A percentile compares a stretch with the other conserved stretches of the same genome.
Evolutionary conservation across 768 basidiomycete genomes (phyloP).

Genomic region (Naganishia friedmannii): DNA sequence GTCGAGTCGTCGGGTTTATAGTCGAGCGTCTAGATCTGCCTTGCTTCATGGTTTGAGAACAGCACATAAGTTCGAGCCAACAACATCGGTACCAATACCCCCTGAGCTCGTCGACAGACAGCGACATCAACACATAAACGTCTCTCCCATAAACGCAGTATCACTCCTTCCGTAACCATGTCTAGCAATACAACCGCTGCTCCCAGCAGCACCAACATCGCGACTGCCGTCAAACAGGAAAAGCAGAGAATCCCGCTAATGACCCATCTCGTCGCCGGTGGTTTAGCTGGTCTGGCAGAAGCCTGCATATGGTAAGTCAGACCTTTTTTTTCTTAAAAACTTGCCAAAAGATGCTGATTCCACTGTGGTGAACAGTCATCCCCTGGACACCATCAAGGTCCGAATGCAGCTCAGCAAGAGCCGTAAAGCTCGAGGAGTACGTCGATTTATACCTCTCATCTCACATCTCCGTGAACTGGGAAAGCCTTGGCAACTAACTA

Average conservation of each 20-base stretch:
- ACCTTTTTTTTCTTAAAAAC: too few relatives aligned
- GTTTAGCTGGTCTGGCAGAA: constrained; percentile 88
- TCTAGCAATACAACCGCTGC: constrained; percentile 9
- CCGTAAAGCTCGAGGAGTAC: constrained; percentile 73
- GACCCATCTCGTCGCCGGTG: constrained; percentile 85
- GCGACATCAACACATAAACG: too few relatives aligned
- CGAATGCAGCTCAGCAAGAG: constrained; percentile 97
- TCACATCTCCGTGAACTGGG: neutral
- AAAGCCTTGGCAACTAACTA: constrained; percentile 16
- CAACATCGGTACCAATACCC: neutral
- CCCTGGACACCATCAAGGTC: constrained; percentile 98
- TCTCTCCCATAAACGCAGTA: too few relatives aligned
- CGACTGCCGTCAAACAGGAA: neutral
- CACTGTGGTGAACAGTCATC: constrained; percentile 67
- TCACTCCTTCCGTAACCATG: too few relatives aligned
- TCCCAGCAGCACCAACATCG: neutral
- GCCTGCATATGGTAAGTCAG: constrained; percentile 60
- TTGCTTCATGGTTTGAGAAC: too few relatives aligned
- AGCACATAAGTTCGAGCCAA: neutral
- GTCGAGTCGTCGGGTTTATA: neutral
- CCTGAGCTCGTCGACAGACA: neutral
- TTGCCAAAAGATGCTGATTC: constrained; percentile 57
- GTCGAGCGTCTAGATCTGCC: neutral
- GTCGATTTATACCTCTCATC: constrained; percentile 50
- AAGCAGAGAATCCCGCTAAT: constrained; percentile 51